Percentiles rank a stretch among this genome's conserved stretches.
Evolutionary conservation across 192 early-diverging fungal species (phyloP).

Genomic region (Backusella circina): DNA sequence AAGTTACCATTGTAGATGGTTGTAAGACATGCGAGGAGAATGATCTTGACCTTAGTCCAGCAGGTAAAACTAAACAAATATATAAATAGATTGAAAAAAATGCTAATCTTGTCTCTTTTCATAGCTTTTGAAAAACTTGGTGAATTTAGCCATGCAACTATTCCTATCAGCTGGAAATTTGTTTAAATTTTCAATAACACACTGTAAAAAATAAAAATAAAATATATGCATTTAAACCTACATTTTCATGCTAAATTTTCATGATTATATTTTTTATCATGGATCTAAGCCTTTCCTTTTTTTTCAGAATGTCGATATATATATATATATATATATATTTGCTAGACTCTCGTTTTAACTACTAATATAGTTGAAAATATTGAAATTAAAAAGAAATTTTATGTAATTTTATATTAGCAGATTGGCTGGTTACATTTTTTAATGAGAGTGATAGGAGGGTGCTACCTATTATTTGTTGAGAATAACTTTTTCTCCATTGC

Average conservation of each 20-base stretch:
- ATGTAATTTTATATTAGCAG: no score
- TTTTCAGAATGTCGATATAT: no score
- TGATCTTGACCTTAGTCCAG: conserved; percentile 12
- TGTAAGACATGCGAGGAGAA: background rate
- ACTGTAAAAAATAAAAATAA: background rate
- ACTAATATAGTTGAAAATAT: no score
- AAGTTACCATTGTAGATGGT: conserved; percentile 10
- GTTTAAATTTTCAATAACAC: background rate
- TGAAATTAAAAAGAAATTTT: no score
- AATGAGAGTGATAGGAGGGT: no score
- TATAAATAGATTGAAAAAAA: background rate
- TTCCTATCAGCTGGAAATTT: conserved; percentile 12
- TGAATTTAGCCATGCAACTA: conserved; percentile 6
- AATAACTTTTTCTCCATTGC: no score
- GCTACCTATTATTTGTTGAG: no score
- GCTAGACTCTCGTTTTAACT: no score
- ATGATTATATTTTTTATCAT: background rate
- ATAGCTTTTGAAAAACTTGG: conserved; percentile 14
- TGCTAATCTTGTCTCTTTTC: background rate
- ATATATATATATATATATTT: no score
- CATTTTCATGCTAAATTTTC: background rate
- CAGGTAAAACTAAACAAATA: background rate
- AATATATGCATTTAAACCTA: background rate
- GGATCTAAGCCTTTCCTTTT: background rate
- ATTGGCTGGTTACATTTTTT: no score